Evolutionary conservation across 768 basidiomycete species (phyloP), one percentile per base, ranked within the genome.

Genomic region (Mycena capillaripes): DNA sequence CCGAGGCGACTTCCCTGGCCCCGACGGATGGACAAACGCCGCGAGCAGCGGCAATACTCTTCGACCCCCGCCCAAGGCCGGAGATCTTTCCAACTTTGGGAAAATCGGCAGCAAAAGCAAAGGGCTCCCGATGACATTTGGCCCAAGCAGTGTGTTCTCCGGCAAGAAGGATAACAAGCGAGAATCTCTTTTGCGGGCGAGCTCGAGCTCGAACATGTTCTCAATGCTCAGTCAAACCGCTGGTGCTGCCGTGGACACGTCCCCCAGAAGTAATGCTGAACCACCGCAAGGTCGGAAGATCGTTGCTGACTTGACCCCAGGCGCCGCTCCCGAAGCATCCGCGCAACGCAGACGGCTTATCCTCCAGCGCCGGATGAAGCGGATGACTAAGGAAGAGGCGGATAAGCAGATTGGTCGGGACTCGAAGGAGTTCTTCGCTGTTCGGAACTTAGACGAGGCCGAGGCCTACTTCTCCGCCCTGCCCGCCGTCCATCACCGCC

Each of bases 21-120:
- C 87, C 65, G 97, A 98, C 70, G 95, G 95, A n/a, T 98, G 97
- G 97, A 90, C 93, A 29, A 75, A 71, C 40, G 91, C 92, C 23
- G 90, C 92, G 62, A 86, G 88, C 42, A 80, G 83, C n/a, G n/a
- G n/a, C 32, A 82, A 83, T 44, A 63, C 87, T 40, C 76, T 88
- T 64, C 89, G 91, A 27, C 89, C 90, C 29, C 90, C 90, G 46
- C 82, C 93, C 67, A 93, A 96, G 83, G 95, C 91, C 58, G 95
- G 95, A 25, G 95, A 97, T 81, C 85, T 97, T 63, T 92, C 93
- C 50, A 89, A 93, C 71, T 97, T 97, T 75, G 95, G 96, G 75
- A 95, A 97, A 86, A 93, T 97, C 75, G 95, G 95, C 74, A 95
- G 96, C 86, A 93, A 96, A 79, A 91, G 84, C 83, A 88, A 90